Base-by-base conservation (phyloP, 2,329 filamentous ascomycete species). In the Cladosporium cucumerinum region DNA sequence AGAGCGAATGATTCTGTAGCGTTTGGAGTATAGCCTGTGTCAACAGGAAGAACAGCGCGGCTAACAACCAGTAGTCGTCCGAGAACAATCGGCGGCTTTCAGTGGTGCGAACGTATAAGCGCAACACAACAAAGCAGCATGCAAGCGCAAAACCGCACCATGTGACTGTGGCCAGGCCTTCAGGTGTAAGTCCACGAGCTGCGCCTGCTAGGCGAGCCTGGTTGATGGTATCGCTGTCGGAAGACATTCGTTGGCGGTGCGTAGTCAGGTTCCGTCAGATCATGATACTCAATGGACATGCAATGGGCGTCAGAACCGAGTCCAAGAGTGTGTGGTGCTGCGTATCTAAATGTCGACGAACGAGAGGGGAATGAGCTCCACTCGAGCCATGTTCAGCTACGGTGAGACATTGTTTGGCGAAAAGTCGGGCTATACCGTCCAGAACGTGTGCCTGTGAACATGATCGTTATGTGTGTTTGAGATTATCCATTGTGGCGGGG, bases 21-120 rank as follows among this genome's bases (percentile, higher is more conserved):
- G 48, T 66, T n/a, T 62, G 57, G 21, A 61, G 65, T 25, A 58
- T 36, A 34, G 64, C 54, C 16, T 61, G 52, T 16, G 30, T 52
- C 16, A 48, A 30, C 16, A 61, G 18, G 18, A 61, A 54, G 48
- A 52, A 49, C 7, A 61, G 11, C 14, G 59, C 59, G 32, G 59
- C 46, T 14, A 61, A 43, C 5, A 61, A 8, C 59, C 59, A 61
- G 59, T 61, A 61, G 32, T 61, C 59, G 23, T 61, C 59, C 3
- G 59, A 36, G 32, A 36, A 61, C 14, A 61, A 34, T 26, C 59
- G 59, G 6, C 32, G 59, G 48, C 59, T 61, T 25, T 61, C 59
- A 26, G 59, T 54, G 21, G 36, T n/a, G 16, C 59, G 59, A n/a
- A 61, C 59, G 48, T 61, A 54, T 23, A 49, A 43, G 26, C 59